Evolutionary conservation across 306 rosid genomes (phyloP).

Genomic region (Prinsepia uniflora): DNA sequence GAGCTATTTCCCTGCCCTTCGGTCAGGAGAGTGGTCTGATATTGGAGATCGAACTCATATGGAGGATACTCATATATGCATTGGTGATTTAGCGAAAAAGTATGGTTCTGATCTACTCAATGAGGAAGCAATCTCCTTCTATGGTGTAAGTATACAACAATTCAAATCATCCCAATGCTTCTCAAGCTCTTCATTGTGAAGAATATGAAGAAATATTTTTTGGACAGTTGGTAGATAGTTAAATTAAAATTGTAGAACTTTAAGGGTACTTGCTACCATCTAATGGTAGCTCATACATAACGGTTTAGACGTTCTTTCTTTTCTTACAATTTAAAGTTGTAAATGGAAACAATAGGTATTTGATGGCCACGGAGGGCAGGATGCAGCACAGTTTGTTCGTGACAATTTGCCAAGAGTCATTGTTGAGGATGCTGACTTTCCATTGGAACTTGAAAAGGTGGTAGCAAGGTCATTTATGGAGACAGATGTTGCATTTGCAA

Average conservation of each 20-base stretch:
- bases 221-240: too few species aligned
- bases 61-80: conserved; percentile 95
- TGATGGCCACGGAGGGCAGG: conserved; percentile 94
- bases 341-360: conserved; percentile 56
- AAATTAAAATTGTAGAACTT: too few species aligned
- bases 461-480: conserved; percentile 73
- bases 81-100: conserved; percentile 68
- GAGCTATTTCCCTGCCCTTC: conserved; percentile 54
- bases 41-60: conserved; percentile 66
- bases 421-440: conserved; percentile 85
- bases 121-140: conserved; percentile 72
- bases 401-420: conserved; percentile 83
- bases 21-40: conserved; percentile 95
- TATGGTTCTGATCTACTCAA: conserved; percentile 36
- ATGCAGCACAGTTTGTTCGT: conserved; percentile 80
- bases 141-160: conserved; percentile 64
- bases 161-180: not conserved
- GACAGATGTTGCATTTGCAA: conserved; percentile 81
- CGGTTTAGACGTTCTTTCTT: not conserved
- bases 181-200: not conserved
- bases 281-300: not conserved
- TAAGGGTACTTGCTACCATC: not conserved
- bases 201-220: too few species aligned
- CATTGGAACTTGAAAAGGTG: conserved; percentile 84
- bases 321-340: conserved; percentile 13